These are phyloP conservation scores for Ustilago crameri DNA, from an alignment of 1,284 basidiomycete species.

Conservation along the genomic window DNA sequence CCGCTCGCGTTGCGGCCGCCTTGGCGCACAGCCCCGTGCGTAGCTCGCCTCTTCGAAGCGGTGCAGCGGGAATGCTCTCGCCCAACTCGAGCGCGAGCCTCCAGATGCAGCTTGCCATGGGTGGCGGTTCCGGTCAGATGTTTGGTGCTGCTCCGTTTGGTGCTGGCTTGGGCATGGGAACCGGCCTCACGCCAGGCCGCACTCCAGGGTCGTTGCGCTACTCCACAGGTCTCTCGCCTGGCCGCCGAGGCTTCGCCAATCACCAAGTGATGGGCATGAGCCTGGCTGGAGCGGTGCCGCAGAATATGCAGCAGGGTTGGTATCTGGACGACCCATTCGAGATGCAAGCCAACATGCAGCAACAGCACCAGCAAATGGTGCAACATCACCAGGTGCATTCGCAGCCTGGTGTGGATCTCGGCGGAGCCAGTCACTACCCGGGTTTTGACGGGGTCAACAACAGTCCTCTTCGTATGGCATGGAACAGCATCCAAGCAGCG, in stretches of 20 bases:
- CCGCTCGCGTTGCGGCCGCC: conserved; percentile 35
- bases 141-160: conserved; percentile 33
- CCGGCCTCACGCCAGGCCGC: conserved; percentile 37
- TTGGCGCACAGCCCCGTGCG: conserved; percentile 43
- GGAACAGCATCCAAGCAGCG: conserved; percentile 51
- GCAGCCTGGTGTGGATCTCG: conserved; percentile 10
- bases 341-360: conserved; percentile 41
- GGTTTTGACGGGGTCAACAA: conserved; percentile 20
- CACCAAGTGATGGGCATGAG: conserved; percentile 39
- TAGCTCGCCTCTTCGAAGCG: conserved; percentile 42
- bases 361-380: conserved; percentile 35
- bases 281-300: conserved; percentile 25
- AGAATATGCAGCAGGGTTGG: conserved; percentile 33
- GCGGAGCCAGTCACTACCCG: conserved; percentile 9
- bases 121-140: conserved; percentile 24
- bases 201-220: conserved; percentile 40
- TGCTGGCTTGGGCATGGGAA: conserved; percentile 42
- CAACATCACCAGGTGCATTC: conserved; percentile 21
- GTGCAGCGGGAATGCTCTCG: conserved; percentile 36
- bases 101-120: conserved; percentile 52
- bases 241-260: conserved; percentile 27
- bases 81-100: conserved; percentile 42
- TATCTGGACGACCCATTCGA: conserved; percentile 47
- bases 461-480: conserved; percentile 39
- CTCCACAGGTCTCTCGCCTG: conserved; percentile 41